Base-by-base conservation (phyloP, 2,329 filamentous ascomycete species). In the Colletotrichum spinosum region DNA sequence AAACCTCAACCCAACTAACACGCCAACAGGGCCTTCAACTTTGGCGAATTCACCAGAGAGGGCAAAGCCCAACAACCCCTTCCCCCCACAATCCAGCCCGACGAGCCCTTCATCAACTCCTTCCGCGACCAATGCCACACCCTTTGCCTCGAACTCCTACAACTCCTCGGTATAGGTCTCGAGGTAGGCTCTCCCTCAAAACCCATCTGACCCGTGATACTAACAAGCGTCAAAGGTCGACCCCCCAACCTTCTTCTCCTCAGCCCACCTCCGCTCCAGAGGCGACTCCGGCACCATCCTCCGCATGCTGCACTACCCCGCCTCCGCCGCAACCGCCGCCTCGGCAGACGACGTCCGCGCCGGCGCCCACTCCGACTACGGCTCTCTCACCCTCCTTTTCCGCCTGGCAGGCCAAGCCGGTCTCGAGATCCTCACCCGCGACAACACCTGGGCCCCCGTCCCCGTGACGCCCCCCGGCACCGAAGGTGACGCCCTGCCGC, bases 281-380 rank as follows among this genome's bases (percentile, higher is more conserved):
- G 80, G 83, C 25, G 74, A 82, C 7, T 88, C 86, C 0, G 83
- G 84, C 67, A 85, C 82, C 68, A 91, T 87, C 72, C 82, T 93
- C 12, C 89, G 92, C 37, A 83, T 92, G 69, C 87, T 97, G 1
- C 88, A 89, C 78, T 94, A 93, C 77, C 92, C 91, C 1, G 84
- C 88, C 2, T 80, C 75, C 6, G 74, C 74, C 44, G 72, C 77
- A 8, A 82, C 81, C 8, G 72, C 75, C 10, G 77, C 88, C 70
- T 71, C 83, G 39, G 56, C 72, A 67, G 72, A 80, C 59, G 92
- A 95, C 72, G 87, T 97, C 67, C 90, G 95, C 35, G 95, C 95
- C 7, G 96, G 95, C 62, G 94, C 95, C 0, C 95, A 98, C 77
- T 95, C 92, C 5, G 94, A 97, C 80, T 97, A 97, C 78, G 88